These are phyloP conservation scores for Plasmodium relictum DNA, from an alignment of 169 alveolate genomes.

Conservation along the genomic window DNA sequence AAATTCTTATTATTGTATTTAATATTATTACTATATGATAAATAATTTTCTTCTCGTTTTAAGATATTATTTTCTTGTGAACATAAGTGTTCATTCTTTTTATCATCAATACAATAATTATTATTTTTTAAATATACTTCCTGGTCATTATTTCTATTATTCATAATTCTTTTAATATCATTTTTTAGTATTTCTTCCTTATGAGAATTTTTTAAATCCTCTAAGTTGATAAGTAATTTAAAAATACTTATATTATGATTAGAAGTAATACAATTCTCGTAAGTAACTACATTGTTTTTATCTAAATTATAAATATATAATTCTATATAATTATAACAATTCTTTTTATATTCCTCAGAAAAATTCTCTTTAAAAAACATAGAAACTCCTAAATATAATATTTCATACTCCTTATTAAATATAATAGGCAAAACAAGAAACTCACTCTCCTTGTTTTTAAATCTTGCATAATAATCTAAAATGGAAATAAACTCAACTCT, in stretches of 20 bases:
- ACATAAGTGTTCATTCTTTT: too few species aligned
- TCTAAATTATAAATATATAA: constrained; percentile 26
- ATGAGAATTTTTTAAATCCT: constrained; percentile 16
- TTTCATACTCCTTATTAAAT: constrained; percentile 58
- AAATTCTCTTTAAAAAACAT: constrained; percentile 44
- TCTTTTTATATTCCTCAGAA: constrained; percentile 34
- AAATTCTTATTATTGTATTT: too few species aligned
- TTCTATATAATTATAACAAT: constrained; percentile 63
- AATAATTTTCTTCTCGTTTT: background rate
- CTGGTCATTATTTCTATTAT: background rate
- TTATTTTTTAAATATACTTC: background rate
- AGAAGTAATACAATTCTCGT: background rate
- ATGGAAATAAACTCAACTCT: constrained; percentile 19
- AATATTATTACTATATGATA: too few species aligned
- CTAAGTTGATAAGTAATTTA: constrained; percentile 31
- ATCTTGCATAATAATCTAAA: constrained; percentile 54
- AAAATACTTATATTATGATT: background rate
- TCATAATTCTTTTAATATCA: background rate
- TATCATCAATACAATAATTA: too few species aligned
- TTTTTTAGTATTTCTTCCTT: background rate
- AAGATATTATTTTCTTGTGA: too few species aligned
- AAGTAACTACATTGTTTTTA: background rate
- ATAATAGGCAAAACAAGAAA: constrained; percentile 56
- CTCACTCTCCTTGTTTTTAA: constrained; percentile 49
- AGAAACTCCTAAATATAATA: constrained; percentile 63